Evolutionary conservation across 768 basidiomycete species (phyloP).

Genomic region (Sporobolomyces pararoseus): DNA sequence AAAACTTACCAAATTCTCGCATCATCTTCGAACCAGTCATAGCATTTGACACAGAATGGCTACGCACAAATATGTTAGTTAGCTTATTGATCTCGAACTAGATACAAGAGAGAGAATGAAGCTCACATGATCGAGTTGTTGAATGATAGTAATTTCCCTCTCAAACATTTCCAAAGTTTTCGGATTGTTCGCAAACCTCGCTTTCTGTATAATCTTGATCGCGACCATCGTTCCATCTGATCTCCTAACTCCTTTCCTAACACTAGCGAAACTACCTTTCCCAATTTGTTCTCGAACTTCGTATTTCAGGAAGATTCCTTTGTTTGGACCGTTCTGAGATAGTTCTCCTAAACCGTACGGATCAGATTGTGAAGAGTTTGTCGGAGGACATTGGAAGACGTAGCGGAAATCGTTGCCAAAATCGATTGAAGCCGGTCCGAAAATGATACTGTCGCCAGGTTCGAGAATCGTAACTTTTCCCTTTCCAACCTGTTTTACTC

Average conservation of each 20-base stretch:
- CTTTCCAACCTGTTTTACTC: constrained; percentile 58
- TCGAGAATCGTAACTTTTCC: constrained; percentile 59
- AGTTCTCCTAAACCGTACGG: constrained; percentile 33
- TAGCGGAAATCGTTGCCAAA: constrained; percentile 36
- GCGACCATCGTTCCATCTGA: constrained; percentile 71
- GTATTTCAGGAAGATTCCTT: constrained; percentile 51
- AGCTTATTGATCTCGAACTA: background rate
- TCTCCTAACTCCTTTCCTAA: constrained; percentile 73
- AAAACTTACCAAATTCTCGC: constrained; percentile 49
- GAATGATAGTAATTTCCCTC: constrained; percentile 74
- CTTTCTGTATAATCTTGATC: constrained; percentile 70
- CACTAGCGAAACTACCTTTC: constrained; percentile 85
- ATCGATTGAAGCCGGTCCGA: constrained; percentile 59
- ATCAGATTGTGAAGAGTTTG: background rate
- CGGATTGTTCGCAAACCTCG: constrained; percentile 35
- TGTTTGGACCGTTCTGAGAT: constrained; percentile 24
- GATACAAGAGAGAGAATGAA: background rate
- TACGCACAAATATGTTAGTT: background rate
- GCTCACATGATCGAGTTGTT: constrained; percentile 63
- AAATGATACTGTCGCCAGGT: constrained; percentile 81
- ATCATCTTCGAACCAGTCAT: constrained; percentile 44
- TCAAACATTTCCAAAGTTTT: constrained; percentile 54
- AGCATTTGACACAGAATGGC: constrained; percentile 43
- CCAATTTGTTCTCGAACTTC: constrained; percentile 58
- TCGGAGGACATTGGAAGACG: constrained; percentile 23